Percentiles rank a stretch among this genome's conserved stretches.
Conservation (phyloP, 371 early-diverging fungal species). For the Apophysomyces variabilis region DNA sequence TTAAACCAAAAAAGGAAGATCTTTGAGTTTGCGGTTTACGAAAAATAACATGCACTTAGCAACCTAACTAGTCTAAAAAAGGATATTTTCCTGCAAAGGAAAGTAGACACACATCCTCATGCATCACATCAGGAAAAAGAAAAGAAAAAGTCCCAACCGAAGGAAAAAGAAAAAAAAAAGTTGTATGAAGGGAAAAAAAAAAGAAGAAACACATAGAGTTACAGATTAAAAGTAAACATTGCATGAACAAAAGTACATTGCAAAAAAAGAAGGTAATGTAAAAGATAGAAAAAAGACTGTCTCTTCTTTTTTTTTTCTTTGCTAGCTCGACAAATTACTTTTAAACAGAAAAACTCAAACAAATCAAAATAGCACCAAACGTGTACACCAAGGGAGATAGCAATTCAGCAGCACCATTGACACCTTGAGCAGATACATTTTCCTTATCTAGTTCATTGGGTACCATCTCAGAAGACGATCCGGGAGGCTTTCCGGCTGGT, state of each 20-base stretch:
- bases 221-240: conserved; percentile 8
- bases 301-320: conserved; percentile 3
- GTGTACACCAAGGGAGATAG: not conserved
- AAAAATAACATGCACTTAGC: too few relatives aligned
- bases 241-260: conserved; percentile 11
- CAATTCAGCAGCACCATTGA: conserved; percentile 1
- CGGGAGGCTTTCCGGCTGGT: not conserved
- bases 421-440: not conserved
- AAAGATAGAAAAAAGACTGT: not conserved
- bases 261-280: not conserved
- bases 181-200: not conserved
- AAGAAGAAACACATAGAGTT: conserved; percentile 1
- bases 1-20: too few relatives aligned
- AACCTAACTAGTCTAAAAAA: not conserved
- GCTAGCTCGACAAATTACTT: not conserved
- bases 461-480: not conserved
- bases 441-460: conserved; percentile 5
- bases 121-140: not conserved
- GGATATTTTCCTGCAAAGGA: not conserved
- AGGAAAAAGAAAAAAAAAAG: not conserved
- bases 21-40: too few relatives aligned
- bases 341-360: conserved; percentile 5
- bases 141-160: not conserved
- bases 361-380: conserved; percentile 3
- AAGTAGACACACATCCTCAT: not conserved